These are phyloP conservation scores for Metschnikowia anglica DNA, from an alignment of 805 yeast genomes.

Conservation along the genomic window DNA sequence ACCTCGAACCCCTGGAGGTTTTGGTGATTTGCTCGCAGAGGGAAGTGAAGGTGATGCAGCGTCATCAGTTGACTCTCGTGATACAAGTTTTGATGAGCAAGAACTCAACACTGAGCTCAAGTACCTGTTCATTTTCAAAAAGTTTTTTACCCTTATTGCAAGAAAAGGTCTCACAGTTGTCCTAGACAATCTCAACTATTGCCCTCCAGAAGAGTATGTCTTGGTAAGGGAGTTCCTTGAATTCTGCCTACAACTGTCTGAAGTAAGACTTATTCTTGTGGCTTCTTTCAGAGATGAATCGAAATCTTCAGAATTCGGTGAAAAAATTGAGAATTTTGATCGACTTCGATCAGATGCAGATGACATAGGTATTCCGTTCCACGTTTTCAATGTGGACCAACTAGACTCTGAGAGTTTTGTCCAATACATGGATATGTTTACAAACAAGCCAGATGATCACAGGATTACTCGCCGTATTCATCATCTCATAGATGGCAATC, in stretches of 20 bases:
- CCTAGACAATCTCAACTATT: conserved; percentile 49
- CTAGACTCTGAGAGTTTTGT: conserved; percentile 10
- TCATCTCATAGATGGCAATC: conserved; percentile 21
- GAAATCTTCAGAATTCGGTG: not conserved
- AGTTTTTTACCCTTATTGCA: conserved; percentile 42
- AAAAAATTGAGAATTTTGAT: conserved; percentile 4
- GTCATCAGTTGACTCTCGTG: conserved; percentile 3
- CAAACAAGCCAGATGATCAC: conserved; percentile 1
- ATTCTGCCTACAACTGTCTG: conserved; percentile 12
- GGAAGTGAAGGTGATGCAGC: conserved; percentile 5
- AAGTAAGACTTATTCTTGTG: conserved; percentile 4
- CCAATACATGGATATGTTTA: conserved; percentile 9
- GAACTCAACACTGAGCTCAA: conserved; percentile 36
- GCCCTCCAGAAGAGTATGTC: conserved; percentile 33
- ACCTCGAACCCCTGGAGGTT: conserved; percentile 1
- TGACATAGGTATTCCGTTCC: conserved; percentile 9
- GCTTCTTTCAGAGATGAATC: conserved; percentile 1
- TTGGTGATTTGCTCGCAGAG: conserved; percentile 11
- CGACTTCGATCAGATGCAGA: conserved; percentile 4
- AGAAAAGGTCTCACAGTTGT: conserved; percentile 44
- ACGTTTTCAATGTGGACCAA: conserved; percentile 15
- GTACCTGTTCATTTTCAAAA: conserved; percentile 43
- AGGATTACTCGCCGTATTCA: conserved; percentile 8
- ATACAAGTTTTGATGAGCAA: conserved; percentile 19
- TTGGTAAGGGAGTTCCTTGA: conserved; percentile 30